These are phyloP conservation scores for Colletotrichum sp. DNA, from an alignment of 2,329 filamentous ascomycete genomes.

Conservation along the genomic window DNA sequence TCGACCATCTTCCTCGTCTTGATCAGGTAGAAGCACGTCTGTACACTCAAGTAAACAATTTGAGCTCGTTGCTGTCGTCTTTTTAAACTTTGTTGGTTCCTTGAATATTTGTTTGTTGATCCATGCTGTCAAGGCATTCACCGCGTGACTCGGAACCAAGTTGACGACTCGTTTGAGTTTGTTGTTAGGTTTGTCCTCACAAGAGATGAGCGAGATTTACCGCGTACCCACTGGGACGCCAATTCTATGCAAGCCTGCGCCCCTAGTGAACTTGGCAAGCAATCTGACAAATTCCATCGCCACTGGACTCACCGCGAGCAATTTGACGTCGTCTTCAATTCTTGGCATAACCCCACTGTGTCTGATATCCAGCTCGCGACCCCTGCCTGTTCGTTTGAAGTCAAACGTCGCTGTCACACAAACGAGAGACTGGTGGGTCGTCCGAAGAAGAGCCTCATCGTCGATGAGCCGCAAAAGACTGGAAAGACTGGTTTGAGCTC, in stretches of 20 bases:
- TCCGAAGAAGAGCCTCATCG: background rate
- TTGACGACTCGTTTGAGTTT: background rate
- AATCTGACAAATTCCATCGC: background rate
- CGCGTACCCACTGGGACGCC: too few relatives aligned
- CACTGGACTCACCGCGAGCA: background rate
- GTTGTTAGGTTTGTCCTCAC: rapidly evolving
- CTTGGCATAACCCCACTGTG: background rate
- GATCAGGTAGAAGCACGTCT: too few relatives aligned
- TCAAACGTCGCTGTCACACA: background rate
- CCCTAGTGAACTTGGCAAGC: background rate
- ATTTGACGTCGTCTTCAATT: background rate
- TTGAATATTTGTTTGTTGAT: background rate
- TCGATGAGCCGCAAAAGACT: background rate
- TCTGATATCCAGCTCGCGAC: background rate
- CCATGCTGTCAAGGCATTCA: background rate
- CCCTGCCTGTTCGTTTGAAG: background rate
- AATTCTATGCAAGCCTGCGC: too few relatives aligned
- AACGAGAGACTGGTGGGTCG: background rate
- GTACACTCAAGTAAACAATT: too few relatives aligned
- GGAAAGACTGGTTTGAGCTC: background rate
- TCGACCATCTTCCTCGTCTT: background rate
- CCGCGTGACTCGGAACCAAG: background rate
- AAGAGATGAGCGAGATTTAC: background rate
- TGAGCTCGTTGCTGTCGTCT: too few relatives aligned
- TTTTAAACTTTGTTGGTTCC: background rate